Evolutionary conservation across 2,329 filamentous ascomycete genomes (phyloP), one percentile per base, ranked within the genome.

Genomic region (Daldinia sp.): DNA sequence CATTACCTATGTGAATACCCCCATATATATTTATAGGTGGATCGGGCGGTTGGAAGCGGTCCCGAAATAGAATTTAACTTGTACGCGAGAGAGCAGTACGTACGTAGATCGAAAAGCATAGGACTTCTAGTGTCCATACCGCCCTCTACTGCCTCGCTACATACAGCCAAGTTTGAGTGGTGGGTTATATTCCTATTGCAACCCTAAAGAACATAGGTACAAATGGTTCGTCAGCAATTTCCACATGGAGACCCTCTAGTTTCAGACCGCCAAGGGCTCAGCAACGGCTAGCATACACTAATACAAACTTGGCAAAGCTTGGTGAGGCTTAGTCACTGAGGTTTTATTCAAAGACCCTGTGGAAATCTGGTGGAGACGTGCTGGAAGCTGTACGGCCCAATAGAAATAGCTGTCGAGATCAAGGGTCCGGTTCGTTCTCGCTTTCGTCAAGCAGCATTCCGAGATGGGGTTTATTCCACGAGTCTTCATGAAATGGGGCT

Each of bases 241-340:
- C 47, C 29, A 51, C n/a, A 37, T 19, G 21, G 4, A 15, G 17
- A 15, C 19, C 21, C 13, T n/a, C 13, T 10, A 32, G 17, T 35
- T 23, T 35, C 48, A 37, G 17, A 11, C 19, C n/a, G 19, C 25
- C 15, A 34, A 50, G 41, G 35, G 45, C 11, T 37, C n/a, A n/a
- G n/a, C n/a, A n/a, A n/a, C n/a, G n/a, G n/a, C n/a, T 32, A 39
- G 17, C 29, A 37, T 29, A 17, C 35, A 29, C 58, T 61, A 53
- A 19, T 27, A 39, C 51, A 55, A 59, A 27, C 63, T 65, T 62
- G 63, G 58, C 63, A 53, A 65, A 56, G 63, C 63, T 65, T 62
- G 30, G 19, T 21, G 58, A 47, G 63, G 58, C 62, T 62, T 58
- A 45, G 58, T 55, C 34, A 41, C 23, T 54, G 15, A 61, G 52